A percentile compares a stretch with the other conserved stretches of the same genome.
Evolutionary conservation across 805 yeast species (phyloP).

Genomic region (Candida loeiensis): DNA sequence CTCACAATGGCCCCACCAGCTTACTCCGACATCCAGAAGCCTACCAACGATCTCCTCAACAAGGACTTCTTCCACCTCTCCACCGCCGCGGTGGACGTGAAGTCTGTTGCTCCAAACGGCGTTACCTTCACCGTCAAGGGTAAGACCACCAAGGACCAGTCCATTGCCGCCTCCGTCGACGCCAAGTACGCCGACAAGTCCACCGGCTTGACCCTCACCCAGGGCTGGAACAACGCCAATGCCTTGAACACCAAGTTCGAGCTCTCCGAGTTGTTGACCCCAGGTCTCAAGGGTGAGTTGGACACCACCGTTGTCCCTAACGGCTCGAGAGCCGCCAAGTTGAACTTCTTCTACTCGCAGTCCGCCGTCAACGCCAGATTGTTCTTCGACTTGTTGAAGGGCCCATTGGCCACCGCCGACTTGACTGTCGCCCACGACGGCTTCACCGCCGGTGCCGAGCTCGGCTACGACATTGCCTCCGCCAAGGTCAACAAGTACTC

Average conservation of each 20-base stretch:
- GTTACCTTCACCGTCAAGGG: constrained; percentile 93
- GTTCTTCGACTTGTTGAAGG: constrained; percentile 91
- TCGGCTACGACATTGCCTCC: constrained; percentile 90
- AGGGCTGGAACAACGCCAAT: constrained; percentile 97
- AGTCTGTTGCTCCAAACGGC: constrained; percentile 94
- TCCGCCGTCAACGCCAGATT: constrained; percentile 92
- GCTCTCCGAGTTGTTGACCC: constrained; percentile 85
- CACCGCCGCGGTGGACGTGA: constrained; percentile 83
- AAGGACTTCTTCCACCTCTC: constrained; percentile 91
- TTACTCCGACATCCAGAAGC: constrained; percentile 89
- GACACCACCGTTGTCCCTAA: constrained; percentile 83
- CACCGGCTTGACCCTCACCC: constrained; percentile 88
- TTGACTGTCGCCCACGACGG: constrained; percentile 94
- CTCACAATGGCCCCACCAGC: constrained; percentile 63
- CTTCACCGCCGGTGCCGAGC: constrained; percentile 94
- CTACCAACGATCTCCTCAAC: constrained; percentile 84
- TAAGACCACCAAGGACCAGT: constrained; percentile 73
- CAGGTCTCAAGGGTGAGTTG: constrained; percentile 91
- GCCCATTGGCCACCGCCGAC: constrained; percentile 94
- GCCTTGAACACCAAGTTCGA: constrained; percentile 89
- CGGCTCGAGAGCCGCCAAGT: constrained; percentile 80
- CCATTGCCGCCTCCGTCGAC: constrained; percentile 86
- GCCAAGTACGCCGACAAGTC: constrained; percentile 91
- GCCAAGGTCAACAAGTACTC: constrained; percentile 94
- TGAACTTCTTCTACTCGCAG: constrained; percentile 88